Base-by-base conservation (phyloP, 306 rosid species). In the Quercus alba region DNA sequence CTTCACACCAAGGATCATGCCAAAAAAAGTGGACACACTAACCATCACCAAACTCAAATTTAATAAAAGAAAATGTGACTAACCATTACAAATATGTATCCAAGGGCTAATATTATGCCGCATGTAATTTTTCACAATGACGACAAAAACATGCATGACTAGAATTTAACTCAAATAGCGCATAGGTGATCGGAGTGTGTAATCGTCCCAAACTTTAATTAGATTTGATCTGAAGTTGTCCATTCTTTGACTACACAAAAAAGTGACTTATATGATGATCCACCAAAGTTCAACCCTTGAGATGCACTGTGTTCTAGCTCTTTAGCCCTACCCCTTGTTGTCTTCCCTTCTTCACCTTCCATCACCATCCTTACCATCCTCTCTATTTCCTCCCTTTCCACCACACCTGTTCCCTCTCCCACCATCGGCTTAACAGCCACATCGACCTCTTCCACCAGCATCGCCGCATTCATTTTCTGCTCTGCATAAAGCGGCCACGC, bases 401-500 rank as follows among this genome's bases (percentile, higher is more conserved):
- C 14, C 31, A 82, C 46, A 10, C 66, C 26, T 3, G 15, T 19
- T 8, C 80, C 72, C 0, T 10, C 54, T 4, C n/a, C 80, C 57
- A 1, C 74, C 68, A 8, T 44, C 19, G 70, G 30, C 51, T 78
- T 82, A 4, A 80, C 38, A 0, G 77, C 88, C 72, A 79, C 86
- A 0, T 88, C 81, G 1, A 77, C 10, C 2, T 84, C 85, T 56
- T 85, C 86, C 28, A 5, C 81, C 17, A 84, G 56, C 63, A 73
- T 59, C 19, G 88, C 75, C 4, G 87, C 88, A 8, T 88, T 88
- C 79, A 75, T 77, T 66, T 63, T 84, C 51, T 88, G 92, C 72
- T 88, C 92, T 1, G 85, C 83, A 26, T 82, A 88, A 10, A 88
- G 77, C 20, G 92, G 87, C 92, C 92, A 86, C 25, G 82, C 76